Evolutionary conservation across 805 yeast species (phyloP).

Genomic region (Hemisphaericaspora nanyangensis): DNA sequence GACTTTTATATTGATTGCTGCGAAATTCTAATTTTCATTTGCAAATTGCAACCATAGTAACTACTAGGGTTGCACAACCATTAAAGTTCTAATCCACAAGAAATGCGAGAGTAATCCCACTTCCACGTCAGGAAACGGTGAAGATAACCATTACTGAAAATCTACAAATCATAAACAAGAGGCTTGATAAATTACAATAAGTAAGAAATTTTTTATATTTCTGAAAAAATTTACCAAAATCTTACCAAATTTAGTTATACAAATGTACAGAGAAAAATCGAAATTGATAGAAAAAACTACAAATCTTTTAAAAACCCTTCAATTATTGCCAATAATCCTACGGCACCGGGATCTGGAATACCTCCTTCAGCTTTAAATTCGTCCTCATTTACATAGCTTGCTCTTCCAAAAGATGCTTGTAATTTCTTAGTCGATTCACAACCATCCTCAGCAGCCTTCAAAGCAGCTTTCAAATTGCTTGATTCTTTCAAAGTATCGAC

Average conservation of each 20-base stretch:
- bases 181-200: too few species aligned
- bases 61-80: neutral
- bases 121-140: too few species aligned
- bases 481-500: slow-evolving; percentile 55
- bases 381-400: slow-evolving; percentile 75
- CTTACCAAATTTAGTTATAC: too few species aligned
- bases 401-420: slow-evolving; percentile 89
- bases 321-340: slow-evolving; percentile 67
- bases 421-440: slow-evolving; percentile 71
- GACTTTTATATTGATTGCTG: neutral
- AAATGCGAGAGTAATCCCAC: too few species aligned
- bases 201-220: too few species aligned
- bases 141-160: too few species aligned
- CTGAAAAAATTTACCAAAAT: too few species aligned
- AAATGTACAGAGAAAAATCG: too few species aligned
- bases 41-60: neutral
- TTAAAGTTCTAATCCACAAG: too few species aligned
- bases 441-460: slow-evolving; percentile 66
- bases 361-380: slow-evolving; percentile 59
- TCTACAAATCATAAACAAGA: too few species aligned
- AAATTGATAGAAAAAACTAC: neutral
- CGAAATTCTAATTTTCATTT: neutral
- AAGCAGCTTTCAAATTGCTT: slow-evolving; percentile 56
- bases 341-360: slow-evolving; percentile 95
- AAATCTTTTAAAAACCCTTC: slow-evolving; percentile 35